Conservation (phyloP, 345 rosid genomes). For the Pistacia integerrima region DNA sequence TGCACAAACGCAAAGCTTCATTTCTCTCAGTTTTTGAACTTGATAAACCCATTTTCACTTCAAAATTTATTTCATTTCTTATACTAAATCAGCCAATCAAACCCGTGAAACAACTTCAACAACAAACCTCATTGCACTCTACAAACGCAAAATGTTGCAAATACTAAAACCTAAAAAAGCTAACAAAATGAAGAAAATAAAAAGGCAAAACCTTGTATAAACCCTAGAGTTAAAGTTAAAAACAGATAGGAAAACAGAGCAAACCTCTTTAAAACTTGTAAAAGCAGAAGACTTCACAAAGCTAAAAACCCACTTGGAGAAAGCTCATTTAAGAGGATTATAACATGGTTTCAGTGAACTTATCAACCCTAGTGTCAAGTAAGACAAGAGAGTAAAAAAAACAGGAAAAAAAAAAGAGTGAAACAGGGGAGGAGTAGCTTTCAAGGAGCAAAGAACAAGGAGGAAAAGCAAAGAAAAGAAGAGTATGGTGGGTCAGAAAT, state of each 20-base stretch:
- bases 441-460: not conserved
- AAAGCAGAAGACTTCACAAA: conserved; percentile 1
- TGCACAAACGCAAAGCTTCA: conserved; percentile 72
- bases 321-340: not conserved
- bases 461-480: not conserved
- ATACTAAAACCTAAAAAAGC: not conserved
- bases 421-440: not conserved
- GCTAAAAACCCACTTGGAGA: not conserved
- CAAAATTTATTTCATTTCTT: conserved; percentile 26
- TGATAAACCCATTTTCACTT: conserved; percentile 65
- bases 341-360: not conserved
- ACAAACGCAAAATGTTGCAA: not conserved
- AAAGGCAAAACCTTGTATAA: conserved; percentile 1
- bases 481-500: not conserved
- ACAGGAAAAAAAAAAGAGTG: not conserved
- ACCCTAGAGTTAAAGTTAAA: not conserved
- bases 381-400: not conserved
- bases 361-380: not conserved
- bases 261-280: not conserved
- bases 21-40: conserved; percentile 62
- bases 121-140: not conserved
- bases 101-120: not conserved
- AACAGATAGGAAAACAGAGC: conserved; percentile 2
- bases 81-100: conserved; percentile 5
- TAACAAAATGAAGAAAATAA: not conserved